Conservation (phyloP, 768 basidiomycete genomes). For the Mycena latifolia region DNA sequence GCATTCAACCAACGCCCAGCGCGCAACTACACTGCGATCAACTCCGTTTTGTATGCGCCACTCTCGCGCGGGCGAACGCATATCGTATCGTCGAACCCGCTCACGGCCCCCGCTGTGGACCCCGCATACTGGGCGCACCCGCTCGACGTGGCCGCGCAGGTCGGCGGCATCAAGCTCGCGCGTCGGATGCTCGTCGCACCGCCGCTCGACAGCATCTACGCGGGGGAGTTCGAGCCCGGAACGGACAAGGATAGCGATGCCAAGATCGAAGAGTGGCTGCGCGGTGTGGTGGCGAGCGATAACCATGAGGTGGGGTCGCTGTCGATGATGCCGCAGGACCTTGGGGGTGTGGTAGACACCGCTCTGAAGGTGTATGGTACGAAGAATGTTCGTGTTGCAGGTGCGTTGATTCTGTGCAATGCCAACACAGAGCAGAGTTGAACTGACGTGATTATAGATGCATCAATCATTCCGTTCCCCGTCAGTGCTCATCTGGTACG, state of each 20-base stretch:
- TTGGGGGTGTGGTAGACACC: slow-evolving; percentile 54
- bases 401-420: slow-evolving; percentile 29
- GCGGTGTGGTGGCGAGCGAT: slow-evolving; percentile 43
- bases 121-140: slow-evolving; percentile 58
- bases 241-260: slow-evolving; percentile 34
- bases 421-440: no score
- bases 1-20: slow-evolving; percentile 38
- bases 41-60: slow-evolving; percentile 49
- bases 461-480: slow-evolving; percentile 49
- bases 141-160: slow-evolving; percentile 46
- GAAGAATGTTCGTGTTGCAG: slow-evolving; percentile 50
- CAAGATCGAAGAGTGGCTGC: slow-evolving; percentile 43
- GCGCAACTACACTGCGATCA: slow-evolving; percentile 48
- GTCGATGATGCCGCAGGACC: slow-evolving; percentile 53
- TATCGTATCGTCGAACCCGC: slow-evolving; percentile 56
- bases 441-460: slow-evolving; percentile 37
- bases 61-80: slow-evolving; percentile 61
- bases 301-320: slow-evolving; percentile 52
- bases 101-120: slow-evolving; percentile 60
- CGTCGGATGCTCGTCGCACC: slow-evolving; percentile 44
- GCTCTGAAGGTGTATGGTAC: slow-evolving; percentile 50
- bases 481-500: slow-evolving; percentile 47
- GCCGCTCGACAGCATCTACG: slow-evolving; percentile 46
- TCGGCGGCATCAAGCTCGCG: slow-evolving; percentile 47
- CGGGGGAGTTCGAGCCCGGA: slow-evolving; percentile 49